Evolutionary conservation across 2,329 filamentous ascomycete genomes (phyloP), one percentile per base, ranked within the genome.

Genomic region (Aspergillus nomiae): DNA sequence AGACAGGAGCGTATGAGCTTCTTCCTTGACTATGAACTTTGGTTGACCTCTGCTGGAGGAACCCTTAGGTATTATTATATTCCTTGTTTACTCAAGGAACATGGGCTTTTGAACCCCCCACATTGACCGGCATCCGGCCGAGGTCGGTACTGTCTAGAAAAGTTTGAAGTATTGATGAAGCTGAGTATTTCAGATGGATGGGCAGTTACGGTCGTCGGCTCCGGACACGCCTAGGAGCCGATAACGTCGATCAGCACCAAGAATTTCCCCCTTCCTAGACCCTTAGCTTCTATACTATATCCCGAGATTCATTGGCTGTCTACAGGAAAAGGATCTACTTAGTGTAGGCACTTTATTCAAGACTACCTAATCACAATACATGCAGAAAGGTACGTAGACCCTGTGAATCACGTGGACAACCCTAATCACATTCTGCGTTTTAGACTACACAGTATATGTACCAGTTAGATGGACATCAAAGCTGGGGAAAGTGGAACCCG

Each of bases 221-320:
- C 28, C 28, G 19, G 28, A 32, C 48, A 28, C 46, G 26, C 46
- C 4, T 5, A n/a, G 10, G 46, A 19, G 46, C 24, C 28, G 19
- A 51, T 32, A 51, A 21, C 19, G 48, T 32, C 26, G 48, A 51
- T 34, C 48, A 51, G 28, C 21, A 32, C 9, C 48, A 51, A 34
- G 28, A 48, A 14, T 11, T 28, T 48, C 14, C 21, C 4, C 28
- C 21, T 19, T n/a, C 12, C 28, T 21, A 34, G 34, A 51, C 2
- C 48, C 16, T 51, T 51, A 34, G 48, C 48, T 51, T 51, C 48
- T 51, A 28, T 51, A 51, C 19, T n/a, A 51, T 51, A 51, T 32
- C 48, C 28, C 19, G 19, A 26, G 12, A 26, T 28, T 16, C 24
- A 28, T 14, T 48, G 45, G 30, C 26, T 30, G 19, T 19, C 48